A percentile compares a stretch with the other conserved stretches of the same genome.
These are phyloP conservation scores for Limonium bicolor DNA, from an alignment of 148 eudicot genomes.

Conservation along the genomic window DNA sequence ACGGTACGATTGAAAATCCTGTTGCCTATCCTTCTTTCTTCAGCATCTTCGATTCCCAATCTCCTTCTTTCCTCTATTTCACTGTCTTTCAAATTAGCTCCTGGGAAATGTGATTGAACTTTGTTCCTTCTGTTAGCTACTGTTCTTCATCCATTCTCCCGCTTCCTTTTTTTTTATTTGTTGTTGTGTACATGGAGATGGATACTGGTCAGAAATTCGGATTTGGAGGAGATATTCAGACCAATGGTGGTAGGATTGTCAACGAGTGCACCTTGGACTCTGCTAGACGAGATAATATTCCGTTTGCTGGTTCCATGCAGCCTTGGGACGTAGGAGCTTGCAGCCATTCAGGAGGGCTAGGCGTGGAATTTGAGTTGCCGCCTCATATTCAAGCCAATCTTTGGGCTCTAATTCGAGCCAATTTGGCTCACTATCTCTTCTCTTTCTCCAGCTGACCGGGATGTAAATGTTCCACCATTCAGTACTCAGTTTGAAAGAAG, in stretches of 20 bases:
- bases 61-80: constrained; percentile 11
- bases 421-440: constrained; percentile 14
- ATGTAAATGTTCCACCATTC: constrained; percentile 11
- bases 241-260: constrained; percentile 9
- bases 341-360: constrained; percentile 9
- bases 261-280: constrained; percentile 13
- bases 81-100: constrained; percentile 5
- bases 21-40: constrained; percentile 11
- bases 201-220: constrained; percentile 19
- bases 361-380: constrained; percentile 9
- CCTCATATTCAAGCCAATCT: constrained; percentile 6
- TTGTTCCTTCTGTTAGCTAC: neutral
- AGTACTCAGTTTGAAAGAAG: constrained; percentile 16
- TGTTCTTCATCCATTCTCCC: constrained; percentile 1
- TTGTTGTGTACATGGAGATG: too few species aligned
- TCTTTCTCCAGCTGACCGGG: constrained; percentile 11
- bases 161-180: too few species aligned
- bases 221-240: constrained; percentile 13
- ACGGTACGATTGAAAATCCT: too few species aligned
- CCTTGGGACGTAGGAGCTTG: constrained; percentile 18
- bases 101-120: neutral
- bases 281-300: constrained; percentile 9
- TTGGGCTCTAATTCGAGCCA: constrained; percentile 6
- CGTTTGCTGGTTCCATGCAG: constrained; percentile 9
- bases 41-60: constrained; percentile 8